Evolutionary conservation across 352 stramenopile species (phyloP), one percentile per base, ranked within the genome.

Genomic region (Aphanomyces invadans): DNA sequence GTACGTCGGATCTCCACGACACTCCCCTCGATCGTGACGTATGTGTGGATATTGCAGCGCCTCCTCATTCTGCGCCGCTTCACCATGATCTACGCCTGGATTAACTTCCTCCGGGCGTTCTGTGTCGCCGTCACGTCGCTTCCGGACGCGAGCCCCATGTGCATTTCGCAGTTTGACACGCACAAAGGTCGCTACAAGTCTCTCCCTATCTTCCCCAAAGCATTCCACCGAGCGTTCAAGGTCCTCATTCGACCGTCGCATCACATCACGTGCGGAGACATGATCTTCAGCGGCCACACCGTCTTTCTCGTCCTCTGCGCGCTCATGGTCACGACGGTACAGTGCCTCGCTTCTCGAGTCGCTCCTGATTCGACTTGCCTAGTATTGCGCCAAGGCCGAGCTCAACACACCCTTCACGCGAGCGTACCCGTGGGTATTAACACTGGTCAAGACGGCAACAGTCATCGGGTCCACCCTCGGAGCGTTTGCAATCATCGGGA

Each of bases 231-330:
- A 52, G 86, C 86, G 12, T 88, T 76, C 74, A 92, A 94, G 66
- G 86, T 94, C 36, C 78, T 94, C 65, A 80, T 89, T 39, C 74
- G 81, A 39, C 86, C 86, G 33, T 89, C 86, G 48, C 79, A 92
- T 70, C 80, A 94, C 72, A 94, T 94, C 67, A 94, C 86, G 12
- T 94, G 86, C 67, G 86, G 86, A 68, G 86, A 94, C 57, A 94
- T 94, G 86, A 80, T 94, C 72, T 94, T 94, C 72, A 94, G 86
- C 68, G 86, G 86, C 32, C 86, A 94, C 71, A 81, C 81, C 4
- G 86, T 94, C 15, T 94, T 92, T 71, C 73, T 94, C 36, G 81
- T 91, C 73, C 78, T 94, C 45, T 92, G 81, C 68, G 77, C 75
- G 55, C 91, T 90, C 79, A 80, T 89, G 29, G 81, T 89, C 55